Base-by-base conservation (phyloP, 768 basidiomycete genomes). In the Kwoniella sp. region DNA sequence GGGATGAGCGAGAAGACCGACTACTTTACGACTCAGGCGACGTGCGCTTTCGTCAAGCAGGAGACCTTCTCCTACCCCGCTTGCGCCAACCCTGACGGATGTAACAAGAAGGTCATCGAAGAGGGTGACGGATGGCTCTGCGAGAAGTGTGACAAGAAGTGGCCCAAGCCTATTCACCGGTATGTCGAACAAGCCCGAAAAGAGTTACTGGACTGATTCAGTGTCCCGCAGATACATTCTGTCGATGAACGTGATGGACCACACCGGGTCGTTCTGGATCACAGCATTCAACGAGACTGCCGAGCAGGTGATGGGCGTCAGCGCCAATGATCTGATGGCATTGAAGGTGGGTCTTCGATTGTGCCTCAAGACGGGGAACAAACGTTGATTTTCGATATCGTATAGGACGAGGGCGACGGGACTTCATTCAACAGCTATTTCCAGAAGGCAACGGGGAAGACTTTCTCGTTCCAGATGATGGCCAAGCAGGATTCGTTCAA, bases 201-300 rank as follows among this genome's bases (percentile, higher is more conserved):
- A 19, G 17, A 23, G 6, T 51, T 87, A 86, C 46, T 89, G 87
- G 61, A 14, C 10, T 26, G 53, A 62, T 63, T 45, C 47, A 37
- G 3, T 15, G 5, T 26, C 31, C 19, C 9, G 22, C 57, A 78
- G 77, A 56, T 78, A 78, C 68, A 84, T 93, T 66, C 79, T 98
- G 59, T 81, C 83, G 32, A 79, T 95, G 77, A 88, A 87, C 40
- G 84, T 89, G 2, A 82, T 88, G n/a, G 95, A 99, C 73, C 82
- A 84, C 76, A 87, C 89, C 15, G 84, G 83, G 19, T 88, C 92
- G 73, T 80, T 83, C 15, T 98, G 93, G 93, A 77, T 96, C 38
- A 88, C 88, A 57, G 89, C 87, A 3, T 99, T 99, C 79, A 93
- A 99, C 70, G 93, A 98, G 5, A 82, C 86, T 28, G 95, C 90